Conservation (phyloP, 2,329 filamentous ascomycete species). For the Coniochaeta sp. region DNA sequence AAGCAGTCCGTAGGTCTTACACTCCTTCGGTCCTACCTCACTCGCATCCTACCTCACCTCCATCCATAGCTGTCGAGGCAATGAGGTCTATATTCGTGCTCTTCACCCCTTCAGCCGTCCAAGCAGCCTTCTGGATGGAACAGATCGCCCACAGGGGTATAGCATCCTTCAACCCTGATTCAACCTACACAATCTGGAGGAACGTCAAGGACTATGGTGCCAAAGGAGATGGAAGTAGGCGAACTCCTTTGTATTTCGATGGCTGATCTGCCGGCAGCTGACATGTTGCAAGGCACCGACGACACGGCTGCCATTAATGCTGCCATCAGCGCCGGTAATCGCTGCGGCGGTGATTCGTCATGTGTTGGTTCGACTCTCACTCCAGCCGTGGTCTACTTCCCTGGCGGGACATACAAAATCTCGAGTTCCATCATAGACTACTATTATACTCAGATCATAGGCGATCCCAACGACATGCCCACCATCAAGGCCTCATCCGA, state of each 20-base stretch:
- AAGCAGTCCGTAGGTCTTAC: no score
- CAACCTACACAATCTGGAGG: constrained; percentile 35
- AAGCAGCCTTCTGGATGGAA: constrained; percentile 31
- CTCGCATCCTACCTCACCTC: not conserved
- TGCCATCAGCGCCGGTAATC: constrained; percentile 34
- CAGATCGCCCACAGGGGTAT: constrained; percentile 37
- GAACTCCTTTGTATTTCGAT: not conserved
- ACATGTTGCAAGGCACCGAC: constrained; percentile 29
- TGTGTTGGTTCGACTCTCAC: constrained; percentile 23
- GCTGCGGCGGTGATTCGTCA: constrained; percentile 29
- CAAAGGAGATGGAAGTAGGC: constrained; percentile 25
- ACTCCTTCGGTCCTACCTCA: not conserved
- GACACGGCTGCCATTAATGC: constrained; percentile 48
- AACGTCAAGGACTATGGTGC: constrained; percentile 39
- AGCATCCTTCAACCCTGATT: constrained; percentile 35
- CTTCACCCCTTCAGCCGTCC: constrained; percentile 9
- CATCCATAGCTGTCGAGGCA: not conserved
- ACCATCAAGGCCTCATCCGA: constrained; percentile 42
- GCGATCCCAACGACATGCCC: constrained; percentile 54
- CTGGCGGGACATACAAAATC: constrained; percentile 54
- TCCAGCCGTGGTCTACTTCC: constrained; percentile 21
- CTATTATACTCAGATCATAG: constrained; percentile 74
- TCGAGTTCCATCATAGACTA: constrained; percentile 62
- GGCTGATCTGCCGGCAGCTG: not conserved
- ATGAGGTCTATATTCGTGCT: constrained; percentile 4